Evolutionary conservation across 306 rosid genomes (phyloP), one percentile per base, ranked within the genome.

Genomic region (Cucumis hystrix): DNA sequence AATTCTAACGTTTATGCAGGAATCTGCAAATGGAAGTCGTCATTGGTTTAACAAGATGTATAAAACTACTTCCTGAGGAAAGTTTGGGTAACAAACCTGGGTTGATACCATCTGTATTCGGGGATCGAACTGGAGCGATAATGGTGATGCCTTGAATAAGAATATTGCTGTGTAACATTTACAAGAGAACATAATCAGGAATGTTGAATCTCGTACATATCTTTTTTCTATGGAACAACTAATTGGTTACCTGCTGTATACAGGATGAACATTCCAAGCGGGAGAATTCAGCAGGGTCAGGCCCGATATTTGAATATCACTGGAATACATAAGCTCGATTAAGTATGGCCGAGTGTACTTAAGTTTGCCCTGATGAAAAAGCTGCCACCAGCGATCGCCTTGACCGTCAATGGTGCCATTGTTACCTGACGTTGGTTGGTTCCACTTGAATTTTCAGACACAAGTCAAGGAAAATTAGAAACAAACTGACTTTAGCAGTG

Each of bases 361-460:
- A 7, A 86, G 87, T 82, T 86, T 86, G 60, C 76, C 69, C 79
- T 77, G 82, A 78, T 86, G 89, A 81, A 86, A 83, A 61, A 72
- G 81, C 58, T 86, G 89, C 89, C 89, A 83, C 89, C 89, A 83
- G 57, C 71, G 76, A 16, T 39, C 81, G 2, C 87, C 89, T 33
- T 83, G 89, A 39, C 87, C 87, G 33, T 86, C 89, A 61, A 86
- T 79, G 45, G 89, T 86, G 40, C 84, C 89, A 52, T 86, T 86
- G 68, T 74, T 83, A 6, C 89, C 89, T 85, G 78, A 43, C 10
- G 58, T 58, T 3, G 10, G 49, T 69, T 33, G 16, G 58, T 67
- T n/a, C 13, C 41, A 43, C 51, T 82, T 52, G 5, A 25, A 23
- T 13, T 61, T 21, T 17, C 7, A 21, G 23, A 23, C 12, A 77